Evolutionary conservation across 768 basidiomycete species (phyloP).

Genomic region (Termitomyces sp.): DNA sequence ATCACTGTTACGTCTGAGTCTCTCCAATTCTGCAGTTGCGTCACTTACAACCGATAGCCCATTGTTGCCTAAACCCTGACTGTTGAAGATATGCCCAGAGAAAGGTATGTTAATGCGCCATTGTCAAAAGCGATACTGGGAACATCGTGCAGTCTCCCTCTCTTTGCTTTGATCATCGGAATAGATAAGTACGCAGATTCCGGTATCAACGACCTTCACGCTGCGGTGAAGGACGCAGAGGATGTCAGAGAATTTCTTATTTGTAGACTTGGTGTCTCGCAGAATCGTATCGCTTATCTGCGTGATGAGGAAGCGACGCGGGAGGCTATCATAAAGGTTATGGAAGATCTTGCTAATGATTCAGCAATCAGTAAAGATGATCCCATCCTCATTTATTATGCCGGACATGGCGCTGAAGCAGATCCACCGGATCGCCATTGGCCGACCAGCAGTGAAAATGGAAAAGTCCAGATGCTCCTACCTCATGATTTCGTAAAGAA

Average conservation of each 20-base stretch:
- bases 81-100: neutral
- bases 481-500: conserved; percentile 5
- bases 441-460: neutral
- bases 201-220: neutral
- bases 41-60: neutral
- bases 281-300: neutral
- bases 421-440: neutral
- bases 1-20: neutral
- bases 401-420: conserved; percentile 3
- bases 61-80: neutral
- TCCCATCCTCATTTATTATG: conserved; percentile 10
- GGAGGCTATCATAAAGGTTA: neutral
- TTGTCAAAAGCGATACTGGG: neutral
- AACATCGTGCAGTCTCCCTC: neutral
- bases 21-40: neutral
- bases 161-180: neutral
- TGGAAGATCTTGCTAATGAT: neutral
- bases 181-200: conserved; percentile 5
- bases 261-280: neutral
- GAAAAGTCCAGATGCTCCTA: conserved; percentile 3
- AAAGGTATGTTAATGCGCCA: neutral
- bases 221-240: conserved; percentile 3
- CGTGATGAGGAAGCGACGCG: conserved; percentile 1
- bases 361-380: neutral
- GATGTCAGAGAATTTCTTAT: neutral